Evolutionary conservation across 768 basidiomycete species (phyloP).

Genomic region (Calocybe indica): DNA sequence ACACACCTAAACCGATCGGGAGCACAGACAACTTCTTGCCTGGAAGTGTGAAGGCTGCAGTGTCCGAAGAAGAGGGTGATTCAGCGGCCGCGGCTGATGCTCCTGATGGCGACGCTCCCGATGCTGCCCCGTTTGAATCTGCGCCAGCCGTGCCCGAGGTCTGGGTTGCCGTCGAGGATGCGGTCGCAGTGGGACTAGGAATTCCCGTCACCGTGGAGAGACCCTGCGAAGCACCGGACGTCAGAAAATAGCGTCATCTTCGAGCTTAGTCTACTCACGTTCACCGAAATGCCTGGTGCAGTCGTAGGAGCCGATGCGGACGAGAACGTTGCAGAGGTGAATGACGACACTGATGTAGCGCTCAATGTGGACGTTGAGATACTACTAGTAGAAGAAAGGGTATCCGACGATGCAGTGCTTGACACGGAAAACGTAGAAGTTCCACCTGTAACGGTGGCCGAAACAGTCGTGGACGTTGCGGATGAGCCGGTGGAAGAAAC

Average conservation of each 20-base stretch:
- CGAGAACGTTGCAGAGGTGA: constrained; percentile 10
- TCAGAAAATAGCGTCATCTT: neutral
- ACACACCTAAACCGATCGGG: constrained; percentile 79
- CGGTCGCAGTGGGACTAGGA: constrained; percentile 3
- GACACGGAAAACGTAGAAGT: constrained; percentile 7
- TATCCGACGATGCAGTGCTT: constrained; percentile 5
- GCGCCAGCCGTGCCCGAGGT: constrained; percentile 9
- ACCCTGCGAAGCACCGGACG: constrained; percentile 5
- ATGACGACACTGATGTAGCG: neutral
- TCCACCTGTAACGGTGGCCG: constrained; percentile 6
- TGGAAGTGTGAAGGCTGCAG: constrained; percentile 50
- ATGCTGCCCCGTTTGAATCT: constrained; percentile 8
- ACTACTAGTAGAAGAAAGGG: neutral
- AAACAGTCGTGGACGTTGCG: neutral
- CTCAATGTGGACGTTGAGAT: neutral
- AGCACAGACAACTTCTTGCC: constrained; percentile 71
- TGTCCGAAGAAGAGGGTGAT: constrained; percentile 25
- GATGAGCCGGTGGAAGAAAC: constrained; percentile 13
- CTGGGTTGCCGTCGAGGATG: constrained; percentile 4
- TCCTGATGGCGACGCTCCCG: neutral
- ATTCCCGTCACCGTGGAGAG: constrained; percentile 12
- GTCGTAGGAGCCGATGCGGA: constrained; percentile 4
- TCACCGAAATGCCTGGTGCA: constrained; percentile 7
- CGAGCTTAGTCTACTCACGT: constrained; percentile 6
- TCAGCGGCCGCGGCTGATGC: constrained; percentile 27